Evolutionary conservation across 192 early-diverging fungal genomes (phyloP).

Genomic region (Mortierella antarctica): DNA sequence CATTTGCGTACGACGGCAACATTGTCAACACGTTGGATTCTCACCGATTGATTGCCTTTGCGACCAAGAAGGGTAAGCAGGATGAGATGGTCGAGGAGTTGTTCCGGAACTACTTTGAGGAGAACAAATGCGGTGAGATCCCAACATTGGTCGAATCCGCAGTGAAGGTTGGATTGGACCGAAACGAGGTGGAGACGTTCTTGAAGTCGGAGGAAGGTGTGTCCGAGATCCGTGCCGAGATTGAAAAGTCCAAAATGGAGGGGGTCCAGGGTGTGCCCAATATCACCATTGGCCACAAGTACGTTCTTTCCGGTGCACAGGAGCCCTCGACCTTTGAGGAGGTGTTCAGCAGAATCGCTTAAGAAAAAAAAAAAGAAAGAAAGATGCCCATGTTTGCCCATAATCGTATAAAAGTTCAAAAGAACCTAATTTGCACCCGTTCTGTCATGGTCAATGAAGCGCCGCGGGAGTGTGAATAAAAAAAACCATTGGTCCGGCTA

Average conservation of each 20-base stretch:
- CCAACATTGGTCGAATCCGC: conserved; percentile 68
- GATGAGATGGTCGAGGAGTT: conserved; percentile 69
- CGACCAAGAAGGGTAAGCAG: conserved; percentile 62
- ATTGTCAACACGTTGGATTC: conserved; percentile 73
- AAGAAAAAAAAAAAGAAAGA: conserved; percentile 1
- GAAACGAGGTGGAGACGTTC: conserved; percentile 56
- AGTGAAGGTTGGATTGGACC: conserved; percentile 69
- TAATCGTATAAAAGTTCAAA: no score
- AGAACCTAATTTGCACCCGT: no score
- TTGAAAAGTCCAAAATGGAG: conserved; percentile 53
- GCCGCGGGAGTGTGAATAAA: no score
- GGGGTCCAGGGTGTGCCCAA: conserved; percentile 79
- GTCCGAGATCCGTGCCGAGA: conserved; percentile 58
- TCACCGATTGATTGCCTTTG: conserved; percentile 74
- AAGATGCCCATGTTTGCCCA: background rate
- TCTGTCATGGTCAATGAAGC: no score
- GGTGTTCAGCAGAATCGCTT: conserved; percentile 63
- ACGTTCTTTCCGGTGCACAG: conserved; percentile 76
- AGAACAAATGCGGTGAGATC: conserved; percentile 72
- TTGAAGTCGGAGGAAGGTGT: conserved; percentile 67
- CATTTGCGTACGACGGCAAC: conserved; percentile 72
- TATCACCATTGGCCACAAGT: conserved; percentile 71
- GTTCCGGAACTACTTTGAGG: conserved; percentile 78
- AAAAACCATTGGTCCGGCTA: no score
- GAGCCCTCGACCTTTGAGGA: conserved; percentile 69